These are phyloP conservation scores for Ophiosphaerella narmari DNA, from an alignment of 2,329 filamentous ascomycete species.

Conservation along the genomic window DNA sequence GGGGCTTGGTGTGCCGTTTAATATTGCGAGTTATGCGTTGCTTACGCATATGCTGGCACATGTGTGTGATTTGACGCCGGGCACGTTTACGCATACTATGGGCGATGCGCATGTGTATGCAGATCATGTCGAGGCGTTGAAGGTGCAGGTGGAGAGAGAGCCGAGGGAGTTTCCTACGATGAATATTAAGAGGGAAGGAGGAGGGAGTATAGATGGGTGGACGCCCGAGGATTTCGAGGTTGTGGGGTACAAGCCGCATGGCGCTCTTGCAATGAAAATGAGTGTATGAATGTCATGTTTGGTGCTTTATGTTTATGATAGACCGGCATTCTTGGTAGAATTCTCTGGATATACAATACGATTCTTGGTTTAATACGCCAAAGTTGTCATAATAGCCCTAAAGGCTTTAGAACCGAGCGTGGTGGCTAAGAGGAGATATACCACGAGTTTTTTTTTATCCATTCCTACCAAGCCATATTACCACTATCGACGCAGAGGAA, in stretches of 20 bases:
- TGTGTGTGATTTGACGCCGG: conserved; percentile 81
- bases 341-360: too few species aligned
- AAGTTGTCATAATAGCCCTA: too few species aligned
- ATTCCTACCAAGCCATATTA: too few species aligned
- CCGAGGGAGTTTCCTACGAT: conserved; percentile 81
- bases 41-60: conserved; percentile 95
- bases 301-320: too few species aligned
- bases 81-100: conserved; percentile 92
- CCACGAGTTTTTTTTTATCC: too few species aligned
- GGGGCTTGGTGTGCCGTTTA: conserved; percentile 96
- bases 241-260: conserved; percentile 87
- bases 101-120: conserved; percentile 96
- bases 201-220: conserved; percentile 88
- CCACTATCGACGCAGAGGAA: too few species aligned
- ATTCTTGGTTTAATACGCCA: too few species aligned
- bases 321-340: too few species aligned
- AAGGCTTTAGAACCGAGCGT: too few species aligned
- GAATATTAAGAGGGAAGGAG: conserved; percentile 69
- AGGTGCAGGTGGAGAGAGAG: conserved; percentile 77
- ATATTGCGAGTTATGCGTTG: conserved; percentile 92
- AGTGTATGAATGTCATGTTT: conserved; percentile 64
- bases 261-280: conserved; percentile 98
- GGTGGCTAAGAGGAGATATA: too few species aligned
- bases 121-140: conserved; percentile 87
- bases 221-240: conserved; percentile 85